A percentile compares a stretch with the other conserved stretches of the same genome.
These are phyloP conservation scores for Ulota crispa DNA, from an alignment of 225 moss, liverwort and hornwort genomes.

Conservation along the genomic window DNA sequence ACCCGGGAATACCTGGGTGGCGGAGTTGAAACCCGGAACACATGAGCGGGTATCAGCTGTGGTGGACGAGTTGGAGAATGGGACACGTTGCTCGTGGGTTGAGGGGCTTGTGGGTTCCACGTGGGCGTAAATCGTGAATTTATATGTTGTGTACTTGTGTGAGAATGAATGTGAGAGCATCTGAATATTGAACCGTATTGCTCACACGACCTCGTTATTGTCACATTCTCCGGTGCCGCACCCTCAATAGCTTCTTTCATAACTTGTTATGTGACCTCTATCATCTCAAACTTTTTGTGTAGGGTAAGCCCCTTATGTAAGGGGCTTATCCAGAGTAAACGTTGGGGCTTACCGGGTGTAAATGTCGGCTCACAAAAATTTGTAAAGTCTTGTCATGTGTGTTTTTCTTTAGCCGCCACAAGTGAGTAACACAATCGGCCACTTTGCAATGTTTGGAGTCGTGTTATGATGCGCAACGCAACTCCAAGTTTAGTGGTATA, in stretches of 20 bases:
- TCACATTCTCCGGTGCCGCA: neutral
- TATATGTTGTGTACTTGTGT: neutral
- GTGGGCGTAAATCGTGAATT: neutral
- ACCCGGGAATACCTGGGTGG: neutral
- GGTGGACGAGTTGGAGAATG: neutral
- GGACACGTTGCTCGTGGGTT: neutral
- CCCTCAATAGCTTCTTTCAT: too few species aligned
- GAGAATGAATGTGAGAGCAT: neutral
- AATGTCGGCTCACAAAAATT: too few species aligned
- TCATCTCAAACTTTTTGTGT: neutral
- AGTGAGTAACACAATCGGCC: too few species aligned
- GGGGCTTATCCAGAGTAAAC: too few species aligned
- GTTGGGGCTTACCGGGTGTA: too few species aligned
- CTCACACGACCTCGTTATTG: neutral
- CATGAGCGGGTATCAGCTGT: neutral
- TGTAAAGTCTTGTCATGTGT: too few species aligned
- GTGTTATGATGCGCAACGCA: too few species aligned
- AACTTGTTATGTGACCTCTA: neutral
- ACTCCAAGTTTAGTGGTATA: too few species aligned
- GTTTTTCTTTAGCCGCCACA: too few species aligned
- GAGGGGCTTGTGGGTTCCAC: neutral
- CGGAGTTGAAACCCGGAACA: neutral
- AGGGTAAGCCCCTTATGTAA: too few species aligned
- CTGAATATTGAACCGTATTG: too few species aligned
- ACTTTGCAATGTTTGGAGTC: too few species aligned